Evolutionary conservation across 352 stramenopile genomes (phyloP).

Genomic region (Globisporangium viniferum): DNA sequence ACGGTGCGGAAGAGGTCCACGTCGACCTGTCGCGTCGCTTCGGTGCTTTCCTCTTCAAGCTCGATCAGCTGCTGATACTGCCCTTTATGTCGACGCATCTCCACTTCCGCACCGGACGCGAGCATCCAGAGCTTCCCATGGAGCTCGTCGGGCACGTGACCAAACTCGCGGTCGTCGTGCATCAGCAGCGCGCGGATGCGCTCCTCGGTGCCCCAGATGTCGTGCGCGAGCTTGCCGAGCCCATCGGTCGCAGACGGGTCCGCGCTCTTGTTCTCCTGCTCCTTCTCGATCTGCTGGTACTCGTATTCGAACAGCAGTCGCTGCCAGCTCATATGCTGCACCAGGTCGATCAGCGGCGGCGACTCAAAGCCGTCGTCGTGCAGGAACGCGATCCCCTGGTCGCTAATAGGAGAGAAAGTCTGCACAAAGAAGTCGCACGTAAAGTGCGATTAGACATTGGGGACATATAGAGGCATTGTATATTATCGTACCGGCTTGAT

Average conservation of each 20-base stretch:
- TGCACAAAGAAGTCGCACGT: conserved; percentile 1
- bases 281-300: conserved; percentile 55
- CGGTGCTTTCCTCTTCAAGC: conserved; percentile 52
- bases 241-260: conserved; percentile 40
- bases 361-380: conserved; percentile 44
- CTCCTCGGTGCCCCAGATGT: conserved; percentile 82
- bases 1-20: conserved; percentile 81
- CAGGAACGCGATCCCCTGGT: conserved; percentile 38
- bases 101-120: conserved; percentile 58
- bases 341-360: conserved; percentile 36
- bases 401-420: conserved; percentile 44
- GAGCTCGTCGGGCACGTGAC: conserved; percentile 53
- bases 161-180: conserved; percentile 52
- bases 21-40: conserved; percentile 81
- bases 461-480: neutral
- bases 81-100: conserved; percentile 60
- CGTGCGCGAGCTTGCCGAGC: conserved; percentile 60
- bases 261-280: conserved; percentile 28
- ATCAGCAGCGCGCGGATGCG: conserved; percentile 68
- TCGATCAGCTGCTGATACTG: conserved; percentile 53
- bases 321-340: conserved; percentile 63
- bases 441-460: neutral
- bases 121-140: conserved; percentile 85
- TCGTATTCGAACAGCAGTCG: conserved; percentile 65
- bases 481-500: conserved; percentile 18